Evolutionary conservation across 768 basidiomycete species (phyloP).

Genomic region (Tubosaeta brunneosetosa): DNA sequence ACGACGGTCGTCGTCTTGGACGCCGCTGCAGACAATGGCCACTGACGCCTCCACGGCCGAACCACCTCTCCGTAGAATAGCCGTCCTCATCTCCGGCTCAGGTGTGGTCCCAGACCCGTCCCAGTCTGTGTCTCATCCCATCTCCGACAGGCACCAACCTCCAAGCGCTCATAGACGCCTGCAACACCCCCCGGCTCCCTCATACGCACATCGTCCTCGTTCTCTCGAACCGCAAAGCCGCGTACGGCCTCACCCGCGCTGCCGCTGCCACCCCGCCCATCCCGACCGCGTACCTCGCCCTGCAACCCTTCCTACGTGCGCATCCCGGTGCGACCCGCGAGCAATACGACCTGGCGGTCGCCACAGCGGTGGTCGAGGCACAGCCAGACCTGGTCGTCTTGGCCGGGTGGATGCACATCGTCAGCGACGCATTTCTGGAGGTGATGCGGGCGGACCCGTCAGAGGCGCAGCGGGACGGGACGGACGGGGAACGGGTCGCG

Average conservation of each 20-base stretch:
- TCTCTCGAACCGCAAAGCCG: conserved; percentile 87
- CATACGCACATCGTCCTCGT: conserved; percentile 71
- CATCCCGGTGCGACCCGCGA: conserved; percentile 68
- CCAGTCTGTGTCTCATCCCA: background rate
- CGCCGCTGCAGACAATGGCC: background rate
- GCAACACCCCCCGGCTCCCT: conserved; percentile 68
- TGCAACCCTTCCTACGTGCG: conserved; percentile 77
- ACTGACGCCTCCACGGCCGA: background rate
- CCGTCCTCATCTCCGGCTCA: conserved; percentile 64
- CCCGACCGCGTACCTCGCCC: conserved; percentile 74
- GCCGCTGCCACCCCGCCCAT: conserved; percentile 66
- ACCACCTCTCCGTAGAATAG: conserved; percentile 33
- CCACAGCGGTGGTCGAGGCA: conserved; percentile 55
- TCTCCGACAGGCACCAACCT: conserved; percentile 77
- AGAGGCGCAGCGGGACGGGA: conserved; percentile 9
- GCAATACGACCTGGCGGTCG: conserved; percentile 85
- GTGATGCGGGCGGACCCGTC: conserved; percentile 41
- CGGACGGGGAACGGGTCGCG: conserved; percentile 20
- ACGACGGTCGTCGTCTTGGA: background rate
- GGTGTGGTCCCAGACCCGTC: conserved; percentile 32
- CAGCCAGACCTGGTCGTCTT: conserved; percentile 84
- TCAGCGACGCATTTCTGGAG: conserved; percentile 77
- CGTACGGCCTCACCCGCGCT: conserved; percentile 86
- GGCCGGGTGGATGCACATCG: conserved; percentile 99
- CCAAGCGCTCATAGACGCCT: conserved; percentile 91